These are phyloP conservation scores for Piper longum DNA, from an alignment of 164 flowering plant genomes.

Conservation along the genomic window DNA sequence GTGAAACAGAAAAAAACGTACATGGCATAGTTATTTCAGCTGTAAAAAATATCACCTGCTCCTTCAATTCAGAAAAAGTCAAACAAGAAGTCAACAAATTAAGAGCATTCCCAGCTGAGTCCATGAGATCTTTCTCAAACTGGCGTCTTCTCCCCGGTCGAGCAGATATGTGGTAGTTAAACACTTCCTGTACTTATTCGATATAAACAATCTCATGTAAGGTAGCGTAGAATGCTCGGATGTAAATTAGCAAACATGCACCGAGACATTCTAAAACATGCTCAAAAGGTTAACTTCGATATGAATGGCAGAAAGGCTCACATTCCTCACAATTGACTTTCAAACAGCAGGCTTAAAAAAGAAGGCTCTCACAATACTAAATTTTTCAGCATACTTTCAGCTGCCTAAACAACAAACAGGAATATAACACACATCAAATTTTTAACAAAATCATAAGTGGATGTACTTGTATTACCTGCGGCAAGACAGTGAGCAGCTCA, in stretches of 20 bases:
- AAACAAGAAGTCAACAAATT: slow-evolving; percentile 68
- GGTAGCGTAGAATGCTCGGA: not conserved
- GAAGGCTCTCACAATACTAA: not conserved
- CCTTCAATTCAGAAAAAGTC: slow-evolving; percentile 57
- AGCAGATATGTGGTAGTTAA: slow-evolving; percentile 83
- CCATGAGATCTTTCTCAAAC: slow-evolving; percentile 80
- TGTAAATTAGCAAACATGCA: not conserved
- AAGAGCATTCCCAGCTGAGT: slow-evolving; percentile 64
- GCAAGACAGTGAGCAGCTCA: slow-evolving; percentile 86
- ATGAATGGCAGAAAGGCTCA: not conserved
- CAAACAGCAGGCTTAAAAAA: not conserved
- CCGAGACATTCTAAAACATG: not conserved
- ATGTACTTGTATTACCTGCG: slow-evolving; percentile 42
- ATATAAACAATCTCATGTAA: not conserved
- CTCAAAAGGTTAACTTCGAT: not conserved
- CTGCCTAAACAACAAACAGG: not conserved
- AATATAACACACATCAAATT: not conserved
- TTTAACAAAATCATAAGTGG: not conserved
- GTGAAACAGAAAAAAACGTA: slow-evolving; percentile 2
- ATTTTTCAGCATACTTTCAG: not conserved
- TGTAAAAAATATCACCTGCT: slow-evolving; percentile 42
- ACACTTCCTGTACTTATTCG: slow-evolving; percentile 49
- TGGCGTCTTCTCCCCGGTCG: slow-evolving; percentile 94
- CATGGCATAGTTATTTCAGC: not conserved
- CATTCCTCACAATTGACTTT: not conserved